phyloP scores from a whole-genome alignment of 2,329 filamentous ascomycete genomes.

The Purpureocillium takamizusanense region DNA sequence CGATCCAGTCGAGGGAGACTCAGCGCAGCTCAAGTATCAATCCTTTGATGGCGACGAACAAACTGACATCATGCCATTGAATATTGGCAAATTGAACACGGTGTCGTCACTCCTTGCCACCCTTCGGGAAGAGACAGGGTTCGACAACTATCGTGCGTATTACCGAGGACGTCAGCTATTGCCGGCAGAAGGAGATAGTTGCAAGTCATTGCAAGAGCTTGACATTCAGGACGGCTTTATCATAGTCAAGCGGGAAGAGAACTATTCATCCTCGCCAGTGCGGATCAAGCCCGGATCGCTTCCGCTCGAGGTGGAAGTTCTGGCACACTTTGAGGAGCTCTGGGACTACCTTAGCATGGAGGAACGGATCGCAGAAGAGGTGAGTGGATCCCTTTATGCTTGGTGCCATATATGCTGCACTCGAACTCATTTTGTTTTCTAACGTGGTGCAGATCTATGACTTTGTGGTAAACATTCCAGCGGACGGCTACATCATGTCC shows the following conservation, averaged over 20 bases:
- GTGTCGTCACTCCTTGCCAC: conserved; percentile 59
- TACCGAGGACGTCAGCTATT: conserved; percentile 58
- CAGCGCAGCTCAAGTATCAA: conserved; percentile 63
- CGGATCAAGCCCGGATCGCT: conserved; percentile 42
- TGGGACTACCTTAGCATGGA: conserved; percentile 73
- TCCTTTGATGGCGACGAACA: conserved; percentile 55
- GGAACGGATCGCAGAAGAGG: conserved; percentile 59
- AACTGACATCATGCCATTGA: conserved; percentile 51
- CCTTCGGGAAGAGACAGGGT: conserved; percentile 61
- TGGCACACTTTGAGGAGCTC: conserved; percentile 74
- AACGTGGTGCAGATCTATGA: conserved; percentile 46
- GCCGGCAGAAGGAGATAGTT: conserved; percentile 48
- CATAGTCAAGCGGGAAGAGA: conserved; percentile 52
- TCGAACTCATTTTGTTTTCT: neutral
- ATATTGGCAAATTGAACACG: conserved; percentile 63
- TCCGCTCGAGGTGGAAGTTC: conserved; percentile 67
- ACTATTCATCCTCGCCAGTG: conserved; percentile 30
- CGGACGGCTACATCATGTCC: conserved; percentile 51
- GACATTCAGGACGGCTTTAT: conserved; percentile 56
- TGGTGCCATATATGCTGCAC: conserved; percentile 10
- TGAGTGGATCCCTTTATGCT: conserved; percentile 21
- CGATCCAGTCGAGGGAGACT: conserved; percentile 49
- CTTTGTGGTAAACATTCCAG: conserved; percentile 62
- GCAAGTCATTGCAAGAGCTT: conserved; percentile 59
- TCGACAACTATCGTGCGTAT: conserved; percentile 67